Evolutionary conservation across 2,329 filamentous ascomycete genomes (phyloP).

Genomic region (Colletotrichum destructivum): DNA sequence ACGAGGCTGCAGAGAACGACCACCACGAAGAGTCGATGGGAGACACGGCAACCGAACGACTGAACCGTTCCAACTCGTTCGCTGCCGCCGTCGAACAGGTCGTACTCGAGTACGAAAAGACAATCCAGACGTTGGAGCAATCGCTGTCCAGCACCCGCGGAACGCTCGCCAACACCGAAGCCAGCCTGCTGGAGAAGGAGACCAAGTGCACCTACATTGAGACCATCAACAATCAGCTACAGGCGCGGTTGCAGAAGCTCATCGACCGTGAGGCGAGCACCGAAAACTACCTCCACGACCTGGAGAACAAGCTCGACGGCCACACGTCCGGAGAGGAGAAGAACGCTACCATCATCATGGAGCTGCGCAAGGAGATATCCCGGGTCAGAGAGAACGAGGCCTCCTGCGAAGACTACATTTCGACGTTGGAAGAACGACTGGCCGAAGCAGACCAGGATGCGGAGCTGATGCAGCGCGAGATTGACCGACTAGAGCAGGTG

Average conservation of each 20-base stretch:
- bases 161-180: constrained; percentile 88
- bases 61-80: constrained; percentile 96
- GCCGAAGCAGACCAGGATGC: constrained; percentile 97
- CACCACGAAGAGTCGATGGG: constrained; percentile 75
- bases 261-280: constrained; percentile 93
- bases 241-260: constrained; percentile 91
- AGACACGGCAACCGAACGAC: constrained; percentile 85
- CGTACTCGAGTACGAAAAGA: constrained; percentile 98
- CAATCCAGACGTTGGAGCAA: constrained; percentile 92
- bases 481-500: constrained; percentile 93
- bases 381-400: constrained; percentile 91
- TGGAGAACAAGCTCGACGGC: constrained; percentile 91
- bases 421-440: constrained; percentile 93
- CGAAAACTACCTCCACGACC: constrained; percentile 91
- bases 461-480: constrained; percentile 96
- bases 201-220: constrained; percentile 94
- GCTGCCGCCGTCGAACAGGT: constrained; percentile 96
- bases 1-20: constrained; percentile 73
- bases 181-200: constrained; percentile 90
- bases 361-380: constrained; percentile 92
- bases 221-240: constrained; percentile 91
- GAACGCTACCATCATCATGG: constrained; percentile 86
- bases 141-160: constrained; percentile 91
- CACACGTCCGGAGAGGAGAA: constrained; percentile 94
- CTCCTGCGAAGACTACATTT: constrained; percentile 95